Conservation (phyloP, 495 filamentous ascomycete genomes). For the Hyaloscypha bicolor region DNA sequence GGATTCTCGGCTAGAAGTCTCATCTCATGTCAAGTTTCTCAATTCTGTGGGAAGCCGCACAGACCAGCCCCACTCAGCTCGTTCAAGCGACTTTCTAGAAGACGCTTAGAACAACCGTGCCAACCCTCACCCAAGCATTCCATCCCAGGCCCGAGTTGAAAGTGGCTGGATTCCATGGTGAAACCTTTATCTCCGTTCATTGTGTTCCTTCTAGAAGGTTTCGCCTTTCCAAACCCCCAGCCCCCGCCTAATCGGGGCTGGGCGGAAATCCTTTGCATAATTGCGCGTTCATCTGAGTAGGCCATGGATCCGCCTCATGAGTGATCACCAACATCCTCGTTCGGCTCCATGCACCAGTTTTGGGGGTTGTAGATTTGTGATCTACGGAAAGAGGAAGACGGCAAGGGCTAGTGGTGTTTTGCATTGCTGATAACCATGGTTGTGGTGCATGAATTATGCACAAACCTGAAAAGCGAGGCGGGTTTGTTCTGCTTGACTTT, state of each 20-base stretch:
- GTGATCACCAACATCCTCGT: background rate
- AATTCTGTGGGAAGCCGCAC: background rate
- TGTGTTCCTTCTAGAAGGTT: slow-evolving; percentile 17
- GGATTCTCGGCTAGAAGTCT: background rate
- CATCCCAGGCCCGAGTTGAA: background rate
- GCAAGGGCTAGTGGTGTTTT: background rate
- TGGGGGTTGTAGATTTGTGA: background rate
- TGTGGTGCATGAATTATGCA: background rate
- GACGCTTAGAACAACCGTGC: background rate
- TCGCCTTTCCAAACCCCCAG: background rate
- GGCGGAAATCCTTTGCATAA: background rate
- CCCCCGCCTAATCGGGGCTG: background rate
- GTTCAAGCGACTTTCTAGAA: background rate
- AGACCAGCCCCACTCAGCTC: background rate
- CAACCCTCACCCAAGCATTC: no score
- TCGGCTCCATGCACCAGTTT: background rate
- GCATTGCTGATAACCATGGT: background rate
- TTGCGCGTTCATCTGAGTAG: background rate
- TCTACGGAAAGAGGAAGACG: background rate
- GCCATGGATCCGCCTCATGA: background rate
- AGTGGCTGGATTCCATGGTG: background rate
- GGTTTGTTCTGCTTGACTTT: background rate
- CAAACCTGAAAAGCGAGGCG: background rate
- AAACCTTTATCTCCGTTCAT: background rate
- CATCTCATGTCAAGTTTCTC: background rate